Evolutionary conservation across 768 basidiomycete species (phyloP).

Genomic region (Tulasnella sp.): DNA sequence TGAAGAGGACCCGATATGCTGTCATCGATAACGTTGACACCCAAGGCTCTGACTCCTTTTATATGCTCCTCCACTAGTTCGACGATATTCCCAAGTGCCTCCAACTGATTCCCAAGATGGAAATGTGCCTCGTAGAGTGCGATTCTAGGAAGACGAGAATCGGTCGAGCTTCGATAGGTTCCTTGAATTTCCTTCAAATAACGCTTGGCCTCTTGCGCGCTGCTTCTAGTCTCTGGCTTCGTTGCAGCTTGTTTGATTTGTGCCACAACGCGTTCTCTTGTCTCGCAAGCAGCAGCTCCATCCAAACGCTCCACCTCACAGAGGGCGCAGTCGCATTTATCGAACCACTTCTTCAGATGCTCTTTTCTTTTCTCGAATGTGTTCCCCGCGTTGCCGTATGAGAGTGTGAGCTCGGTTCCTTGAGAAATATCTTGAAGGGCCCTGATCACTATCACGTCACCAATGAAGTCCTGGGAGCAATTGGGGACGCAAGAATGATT

Average conservation of each 20-base stretch:
- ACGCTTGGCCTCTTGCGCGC: too few species aligned
- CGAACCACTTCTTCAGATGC: not conserved
- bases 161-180: too few species aligned
- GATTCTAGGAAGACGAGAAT: too few species aligned
- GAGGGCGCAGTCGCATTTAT: conserved; percentile 5
- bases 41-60: not conserved
- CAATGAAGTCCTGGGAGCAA: conserved; percentile 21
- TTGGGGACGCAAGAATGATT: conserved; percentile 27
- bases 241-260: not conserved
- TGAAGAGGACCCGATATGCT: not conserved
- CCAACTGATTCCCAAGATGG: not conserved
- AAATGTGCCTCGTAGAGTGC: not conserved
- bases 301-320: conserved; percentile 9
- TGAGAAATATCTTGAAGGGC: conserved; percentile 19
- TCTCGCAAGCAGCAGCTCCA: not conserved
- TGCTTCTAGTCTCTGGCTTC: too few species aligned
- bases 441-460: conserved; percentile 26
- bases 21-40: not conserved
- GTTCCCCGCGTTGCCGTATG: conserved; percentile 11
- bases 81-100: not conserved
- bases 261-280: not conserved
- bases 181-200: too few species aligned
- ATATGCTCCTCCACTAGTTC: not conserved
- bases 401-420: conserved; percentile 23
- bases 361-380: not conserved